Base-by-base conservation (phyloP, 306 rosid genomes). In the Nissolia schottii region DNA sequence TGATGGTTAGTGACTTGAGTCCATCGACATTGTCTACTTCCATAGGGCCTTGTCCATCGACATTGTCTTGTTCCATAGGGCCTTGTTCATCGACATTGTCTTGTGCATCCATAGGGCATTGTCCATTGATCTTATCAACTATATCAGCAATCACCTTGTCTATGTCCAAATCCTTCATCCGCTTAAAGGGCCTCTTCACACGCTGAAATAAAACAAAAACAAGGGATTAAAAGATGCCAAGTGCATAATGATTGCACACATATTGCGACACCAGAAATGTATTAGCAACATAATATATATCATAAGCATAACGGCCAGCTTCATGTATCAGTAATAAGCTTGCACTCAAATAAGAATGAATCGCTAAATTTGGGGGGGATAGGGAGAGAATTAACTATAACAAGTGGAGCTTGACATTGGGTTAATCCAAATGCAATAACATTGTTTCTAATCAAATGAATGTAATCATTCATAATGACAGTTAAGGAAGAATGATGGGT, bases 121-220 rank as follows among this genome's bases (percentile, higher is more conserved):
- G 22, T 71, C 59, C 31, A 13, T 67, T 75, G 56, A 86, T 78
- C 77, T 77, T 71, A 11, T 68, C 78, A 32, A 77, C 20, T 32
- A 90, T 74, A 43, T 78, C 80, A 0, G 75, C 46, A 10, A 82
- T 73, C 11, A 82, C 87, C 61, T 86, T 31, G 13, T 61, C 77
- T 87, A 86, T 84, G 84, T 85, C 78, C 65, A 85, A 59, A 0
- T 80, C 54, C 78, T 66, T 80, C 92, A 90, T 78, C n/a, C 77
- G 64, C 25, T 29, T 32, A 73, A 87, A 85, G 1, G 96, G 96
- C n/a, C 87, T 82, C 75, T 78, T 76, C 92, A 90, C 41, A 46
- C 59, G 81, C 96, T 89, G 75, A 45, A 77, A 16, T 5, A 18
- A 24, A 15, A 24, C 23, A 10, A 57, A 9, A 22, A 9, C 0